Evolutionary conservation across 2,329 filamentous ascomycete genomes (phyloP), one percentile per base, ranked within the genome.

Genomic region (Fusarium pilosicola): DNA sequence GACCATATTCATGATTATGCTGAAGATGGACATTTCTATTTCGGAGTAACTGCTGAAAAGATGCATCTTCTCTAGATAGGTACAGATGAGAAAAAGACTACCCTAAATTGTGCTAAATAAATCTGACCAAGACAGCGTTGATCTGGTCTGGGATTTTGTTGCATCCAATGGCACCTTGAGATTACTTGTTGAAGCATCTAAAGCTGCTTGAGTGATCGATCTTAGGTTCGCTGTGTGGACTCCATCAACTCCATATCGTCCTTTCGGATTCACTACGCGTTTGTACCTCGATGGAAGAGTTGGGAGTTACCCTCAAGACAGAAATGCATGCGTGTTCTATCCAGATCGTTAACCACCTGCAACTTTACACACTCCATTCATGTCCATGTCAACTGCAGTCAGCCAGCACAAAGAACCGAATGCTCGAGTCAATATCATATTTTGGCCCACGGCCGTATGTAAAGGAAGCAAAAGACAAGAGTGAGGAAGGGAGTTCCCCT

Each of bases 161-260:
- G 5, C 9, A 13, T 17, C 7, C 0, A 26, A 17, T 26, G n/a
- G 10, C 13, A 12, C 7, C 5, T 15, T 28, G 10, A 5, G 13
- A n/a, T 17, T 7, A 17, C 1, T 7, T 22, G 5, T 22, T 2
- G 7, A 28, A 14, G 4, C 3, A 28, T 38, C 18, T 13, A 22
- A 54, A 54, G 11, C 12, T n/a, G 20, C 7, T 10, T n/a, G 24
- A 28, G 24, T n/a, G 24, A 28, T 26, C 14, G 24, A 39, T 28
- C 5, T n/a, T 28, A 5, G 51, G 24, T 22, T 39, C 7, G 14
- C 18, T 17, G 34, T 17, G 10, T 7, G 13, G 32, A 26, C 10
- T 22, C 10, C 11, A 2, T 15, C 1, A 3, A 54, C 51, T 20
- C 13, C 17, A 13, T 22, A 54, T 28, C 49, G 7, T 28, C 32